Evolutionary conservation across 805 yeast genomes (phyloP).

Genomic region (Kuraishia borneana): DNA sequence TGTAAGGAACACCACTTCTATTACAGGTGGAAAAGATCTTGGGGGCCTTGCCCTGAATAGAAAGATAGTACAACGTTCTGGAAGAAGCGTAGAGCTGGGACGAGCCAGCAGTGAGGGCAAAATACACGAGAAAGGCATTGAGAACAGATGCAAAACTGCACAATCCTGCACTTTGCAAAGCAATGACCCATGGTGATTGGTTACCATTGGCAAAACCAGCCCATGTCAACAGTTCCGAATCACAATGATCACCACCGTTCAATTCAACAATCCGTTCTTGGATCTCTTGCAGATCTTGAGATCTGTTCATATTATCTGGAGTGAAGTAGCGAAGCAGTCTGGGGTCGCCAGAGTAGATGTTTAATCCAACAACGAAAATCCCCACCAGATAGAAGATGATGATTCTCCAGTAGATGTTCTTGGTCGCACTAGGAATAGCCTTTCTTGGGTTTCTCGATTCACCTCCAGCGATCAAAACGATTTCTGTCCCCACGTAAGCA

Average conservation of each 20-base stretch:
- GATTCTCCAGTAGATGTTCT: constrained; percentile 63
- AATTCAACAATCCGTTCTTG: constrained; percentile 8
- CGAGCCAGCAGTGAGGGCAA: constrained; percentile 46
- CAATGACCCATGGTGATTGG: constrained; percentile 48
- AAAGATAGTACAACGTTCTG: constrained; percentile 42
- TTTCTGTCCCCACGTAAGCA: constrained; percentile 75
- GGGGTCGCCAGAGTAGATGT: constrained; percentile 72
- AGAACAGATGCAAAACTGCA: constrained; percentile 39
- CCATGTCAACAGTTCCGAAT: constrained; percentile 13
- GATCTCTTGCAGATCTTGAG: constrained; percentile 4
- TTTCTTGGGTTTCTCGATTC: constrained; percentile 76
- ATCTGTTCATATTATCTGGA: constrained; percentile 11
- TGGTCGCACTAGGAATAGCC: constrained; percentile 69
- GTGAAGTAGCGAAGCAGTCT: constrained; percentile 46
- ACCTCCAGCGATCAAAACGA: constrained; percentile 75
- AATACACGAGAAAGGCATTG: constrained; percentile 40
- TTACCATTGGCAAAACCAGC: constrained; percentile 32
- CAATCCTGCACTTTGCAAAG: constrained; percentile 38
- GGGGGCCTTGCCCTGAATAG: constrained; percentile 52
- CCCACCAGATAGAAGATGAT: constrained; percentile 54
- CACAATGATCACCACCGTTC: constrained; percentile 17
- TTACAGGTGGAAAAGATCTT: constrained; percentile 47
- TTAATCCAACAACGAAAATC: constrained; percentile 58
- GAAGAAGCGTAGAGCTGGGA: constrained; percentile 53
- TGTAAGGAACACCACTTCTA: constrained; percentile 59